These are phyloP conservation scores for Exserohilum turcica DNA, from an alignment of 2,329 filamentous ascomycete genomes.

Conservation along the genomic window DNA sequence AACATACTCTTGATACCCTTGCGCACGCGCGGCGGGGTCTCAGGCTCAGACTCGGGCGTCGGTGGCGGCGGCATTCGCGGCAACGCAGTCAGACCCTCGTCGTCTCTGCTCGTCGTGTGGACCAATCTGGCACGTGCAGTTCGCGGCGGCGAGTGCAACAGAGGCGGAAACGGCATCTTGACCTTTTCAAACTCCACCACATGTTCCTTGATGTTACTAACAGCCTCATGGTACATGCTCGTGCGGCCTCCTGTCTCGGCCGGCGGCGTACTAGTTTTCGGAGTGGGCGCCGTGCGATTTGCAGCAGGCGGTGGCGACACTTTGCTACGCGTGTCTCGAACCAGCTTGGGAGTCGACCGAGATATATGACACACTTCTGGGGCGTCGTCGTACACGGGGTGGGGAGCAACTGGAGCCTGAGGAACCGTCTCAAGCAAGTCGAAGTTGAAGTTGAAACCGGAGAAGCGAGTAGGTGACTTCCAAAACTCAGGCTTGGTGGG, in stretches of 20 bases:
- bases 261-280: too few relatives aligned
- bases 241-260: background rate
- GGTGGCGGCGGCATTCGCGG: conserved; percentile 11
- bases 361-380: conserved; percentile 31
- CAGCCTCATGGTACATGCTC: conserved; percentile 10
- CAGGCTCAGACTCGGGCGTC: background rate
- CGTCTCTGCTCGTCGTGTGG: conserved; percentile 12
- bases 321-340: too few relatives aligned
- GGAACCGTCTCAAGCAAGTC: conserved; percentile 15
- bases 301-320: background rate
- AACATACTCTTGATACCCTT: conserved; percentile 30
- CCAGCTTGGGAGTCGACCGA: background rate
- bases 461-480: conserved; percentile 30
- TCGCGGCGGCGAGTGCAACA: conserved; percentile 31
- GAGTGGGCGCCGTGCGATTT: background rate
- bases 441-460: conserved; percentile 37
- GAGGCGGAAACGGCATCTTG: conserved; percentile 25
- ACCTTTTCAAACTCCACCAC: conserved; percentile 30
- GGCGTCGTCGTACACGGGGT: background rate
- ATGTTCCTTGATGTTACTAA: conserved; percentile 33
- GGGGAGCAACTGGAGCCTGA: conserved; percentile 2
- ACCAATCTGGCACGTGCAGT: conserved; percentile 15
- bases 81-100: conserved; percentile 26
- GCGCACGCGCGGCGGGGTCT: conserved; percentile 19
- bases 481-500: conserved; percentile 35